These are phyloP conservation scores for Entomortierella chlamydospora DNA, from an alignment of 192 early-diverging fungal species.

Conservation along the genomic window DNA sequence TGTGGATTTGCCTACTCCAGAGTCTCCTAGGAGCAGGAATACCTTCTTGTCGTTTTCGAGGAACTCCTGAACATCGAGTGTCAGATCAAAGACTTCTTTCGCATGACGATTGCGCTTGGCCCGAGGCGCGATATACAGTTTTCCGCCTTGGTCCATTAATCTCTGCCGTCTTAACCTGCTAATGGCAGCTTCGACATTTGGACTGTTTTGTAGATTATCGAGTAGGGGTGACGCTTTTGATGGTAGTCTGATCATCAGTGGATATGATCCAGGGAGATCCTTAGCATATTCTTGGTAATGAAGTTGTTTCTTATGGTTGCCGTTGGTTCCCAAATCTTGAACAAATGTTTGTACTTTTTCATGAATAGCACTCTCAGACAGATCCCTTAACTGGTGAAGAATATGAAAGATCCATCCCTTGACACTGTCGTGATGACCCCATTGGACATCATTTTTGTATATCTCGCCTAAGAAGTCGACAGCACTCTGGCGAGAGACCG, in stretches of 20 bases:
- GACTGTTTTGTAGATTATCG: neutral
- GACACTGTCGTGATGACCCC: neutral
- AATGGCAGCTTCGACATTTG: neutral
- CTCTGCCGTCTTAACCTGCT: neutral
- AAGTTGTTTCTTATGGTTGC: neutral
- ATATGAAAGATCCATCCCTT: neutral
- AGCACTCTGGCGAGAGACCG: neutral
- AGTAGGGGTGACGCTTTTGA: neutral
- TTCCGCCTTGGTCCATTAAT: neutral
- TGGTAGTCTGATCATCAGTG: no score
- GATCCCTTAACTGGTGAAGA: neutral
- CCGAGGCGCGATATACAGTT: neutral
- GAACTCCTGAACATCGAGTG: neutral
- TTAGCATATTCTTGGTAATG: neutral
- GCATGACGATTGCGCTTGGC: slow-evolving; percentile 5
- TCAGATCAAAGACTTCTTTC: neutral
- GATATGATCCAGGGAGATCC: no score
- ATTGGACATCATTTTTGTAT: neutral
- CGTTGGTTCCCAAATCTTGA: neutral
- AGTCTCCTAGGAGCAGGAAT: slow-evolving; percentile 11
- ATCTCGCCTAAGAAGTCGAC: slow-evolving; percentile 1
- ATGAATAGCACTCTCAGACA: neutral
- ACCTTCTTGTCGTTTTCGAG: neutral
- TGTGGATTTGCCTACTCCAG: slow-evolving; percentile 15
- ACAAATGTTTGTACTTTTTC: neutral